Base-by-base conservation (phyloP, 2,329 filamentous ascomycete genomes). In the Macrophomina phaseolina region DNA sequence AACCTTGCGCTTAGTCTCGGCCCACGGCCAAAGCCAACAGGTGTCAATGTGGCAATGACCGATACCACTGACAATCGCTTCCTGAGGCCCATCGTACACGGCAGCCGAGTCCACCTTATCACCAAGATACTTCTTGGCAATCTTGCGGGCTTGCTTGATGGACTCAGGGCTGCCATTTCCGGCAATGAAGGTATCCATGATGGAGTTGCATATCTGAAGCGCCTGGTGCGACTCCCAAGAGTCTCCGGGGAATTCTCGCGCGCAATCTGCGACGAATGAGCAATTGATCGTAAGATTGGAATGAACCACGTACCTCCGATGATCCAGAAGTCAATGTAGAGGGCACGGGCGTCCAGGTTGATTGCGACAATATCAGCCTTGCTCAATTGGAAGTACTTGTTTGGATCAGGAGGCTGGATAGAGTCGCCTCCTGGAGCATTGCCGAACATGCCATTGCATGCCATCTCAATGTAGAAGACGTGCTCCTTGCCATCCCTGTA, bases 11-110 rank as follows among this genome's bases (percentile, higher is more conserved):
- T 96, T 97, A 0, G 95, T 98, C 82, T 99, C 95, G 9, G 91
- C 95, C 87, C 93, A 99, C 0, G 95, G 95, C 95, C 95, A 99
- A 42, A 99, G 85, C 95, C 95, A 99, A 80, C 94, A 97, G 34
- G 91, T 97, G 80, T 98, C 95, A 71, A 99, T 99, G 79, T 99
- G 95, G 73, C 95, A 99, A 78, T 99, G 93, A 0, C 95, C 95
- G 70, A 98, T 94, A 42, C 89, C 94, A 72, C 89, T 95, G 3
- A 98, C 92, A 67, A 96, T 85, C 1, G 92, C 88, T 40, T 90
- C 85, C 32, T 90, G 89, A 69, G 88, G 90, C 60, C 85, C 88
- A 48, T 92, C 85, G 75, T 98, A 99, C 9, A 99, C 93, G 70
- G 92, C 88, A 64, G 90, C 84, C 5, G 92, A 94, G 76, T 97